These are phyloP conservation scores for Paramecium tetraurelia DNA, from an alignment of 73 alveolate genomes.

Conservation along the genomic window DNA sequence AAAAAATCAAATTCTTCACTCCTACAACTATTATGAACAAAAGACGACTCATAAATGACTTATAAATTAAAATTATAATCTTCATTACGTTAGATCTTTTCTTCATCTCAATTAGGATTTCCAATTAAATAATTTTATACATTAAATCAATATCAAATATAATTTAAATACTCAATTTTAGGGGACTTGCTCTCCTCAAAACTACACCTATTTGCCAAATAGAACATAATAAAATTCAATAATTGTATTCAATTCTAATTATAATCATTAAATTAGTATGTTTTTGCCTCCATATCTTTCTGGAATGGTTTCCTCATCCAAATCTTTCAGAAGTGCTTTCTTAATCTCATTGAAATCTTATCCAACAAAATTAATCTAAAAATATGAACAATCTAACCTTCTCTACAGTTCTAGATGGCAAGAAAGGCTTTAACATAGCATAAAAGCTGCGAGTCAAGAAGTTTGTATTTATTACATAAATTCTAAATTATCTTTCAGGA, in stretches of 20 bases:
- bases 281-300: neutral
- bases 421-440: neutral
- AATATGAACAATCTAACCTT: neutral
- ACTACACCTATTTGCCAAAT: neutral
- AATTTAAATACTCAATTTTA: neutral
- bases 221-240: neutral
- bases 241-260: neutral
- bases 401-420: neutral
- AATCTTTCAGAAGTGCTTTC: neutral
- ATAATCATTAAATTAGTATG: neutral
- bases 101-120: neutral
- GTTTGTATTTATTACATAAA: neutral
- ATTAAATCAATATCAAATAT: neutral
- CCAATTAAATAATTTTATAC: neutral
- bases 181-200: neutral
- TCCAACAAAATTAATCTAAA: neutral
- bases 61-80: neutral
- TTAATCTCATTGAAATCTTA: neutral
- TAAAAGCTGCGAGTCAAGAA: neutral
- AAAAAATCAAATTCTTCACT: neutral
- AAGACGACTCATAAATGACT: neutral
- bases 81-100: neutral
- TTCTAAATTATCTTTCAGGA: constrained; percentile 25
- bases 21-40: neutral
- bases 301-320: neutral